Percentiles rank a stretch among this genome's conserved stretches.
These are phyloP conservation scores for Paecilomyces niveus DNA, from an alignment of 2,329 filamentous ascomycete species.

Conservation along the genomic window DNA sequence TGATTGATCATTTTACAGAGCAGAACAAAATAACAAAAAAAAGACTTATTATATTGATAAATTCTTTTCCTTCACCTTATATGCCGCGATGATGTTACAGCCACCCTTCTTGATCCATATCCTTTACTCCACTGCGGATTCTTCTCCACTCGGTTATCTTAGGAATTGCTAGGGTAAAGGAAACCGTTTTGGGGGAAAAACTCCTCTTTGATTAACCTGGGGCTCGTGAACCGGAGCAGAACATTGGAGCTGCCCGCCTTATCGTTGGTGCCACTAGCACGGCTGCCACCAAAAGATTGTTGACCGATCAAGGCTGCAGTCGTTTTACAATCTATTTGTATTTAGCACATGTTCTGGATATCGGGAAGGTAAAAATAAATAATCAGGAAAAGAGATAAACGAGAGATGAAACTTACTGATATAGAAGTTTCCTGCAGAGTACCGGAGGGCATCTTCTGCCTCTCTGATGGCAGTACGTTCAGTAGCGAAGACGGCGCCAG, in stretches of 20 bases:
- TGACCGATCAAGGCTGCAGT: conserved; percentile 67
- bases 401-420: conserved; percentile 16
- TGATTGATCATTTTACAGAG: too few species aligned
- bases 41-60: too few species aligned
- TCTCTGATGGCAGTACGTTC: conserved; percentile 28
- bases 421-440: conserved; percentile 36
- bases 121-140: not conserved
- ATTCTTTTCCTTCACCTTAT: too few species aligned
- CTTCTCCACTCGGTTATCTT: not conserved
- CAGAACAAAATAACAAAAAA: too few species aligned
- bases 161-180: conserved; percentile 64
- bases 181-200: conserved; percentile 58
- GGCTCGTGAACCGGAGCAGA: conserved; percentile 59
- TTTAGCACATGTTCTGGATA: not conserved
- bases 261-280: conserved; percentile 65
- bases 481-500: conserved; percentile 37
- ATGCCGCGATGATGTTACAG: not conserved
- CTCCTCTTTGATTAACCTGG: conserved; percentile 68
- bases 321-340: conserved; percentile 34
- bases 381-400: too few species aligned
- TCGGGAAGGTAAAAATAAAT: not conserved
- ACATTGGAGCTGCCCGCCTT: conserved; percentile 63
- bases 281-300: conserved; percentile 63
- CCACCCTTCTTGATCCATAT: not conserved
- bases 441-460: conserved; percentile 29